Conservation (phyloP, 805 yeast species). For the Hanseniaspora pseudoguilliermondii region DNA sequence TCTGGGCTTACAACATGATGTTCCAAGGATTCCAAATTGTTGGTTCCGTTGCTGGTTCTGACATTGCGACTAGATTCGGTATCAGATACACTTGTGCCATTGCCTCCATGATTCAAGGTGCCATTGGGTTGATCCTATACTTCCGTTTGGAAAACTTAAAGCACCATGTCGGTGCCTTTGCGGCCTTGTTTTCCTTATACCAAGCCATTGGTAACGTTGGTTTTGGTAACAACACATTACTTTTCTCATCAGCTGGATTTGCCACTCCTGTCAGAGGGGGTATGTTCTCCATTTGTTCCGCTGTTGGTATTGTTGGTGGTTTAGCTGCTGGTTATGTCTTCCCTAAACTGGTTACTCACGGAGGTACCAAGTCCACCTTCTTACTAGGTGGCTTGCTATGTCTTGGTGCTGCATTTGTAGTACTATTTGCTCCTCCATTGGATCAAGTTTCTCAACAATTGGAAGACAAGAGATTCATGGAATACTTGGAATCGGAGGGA, state of each 20-base stretch:
- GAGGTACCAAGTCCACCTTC: constrained; percentile 36
- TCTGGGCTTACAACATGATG: constrained; percentile 88
- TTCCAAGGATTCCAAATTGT: constrained; percentile 81
- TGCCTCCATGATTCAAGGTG: constrained; percentile 42
- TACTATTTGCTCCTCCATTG: constrained; percentile 51
- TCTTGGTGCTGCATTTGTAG: constrained; percentile 35
- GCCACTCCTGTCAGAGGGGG: constrained; percentile 85
- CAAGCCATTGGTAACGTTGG: constrained; percentile 77
- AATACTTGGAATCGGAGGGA: constrained; percentile 54
- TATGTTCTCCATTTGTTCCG: constrained; percentile 84
- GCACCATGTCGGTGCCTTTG: constrained; percentile 60
- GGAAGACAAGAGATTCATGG: constrained; percentile 63
- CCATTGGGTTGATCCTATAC: constrained; percentile 75
- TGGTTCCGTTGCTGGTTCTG: constrained; percentile 81
- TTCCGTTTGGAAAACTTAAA: constrained; percentile 46
- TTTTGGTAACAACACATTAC: constrained; percentile 80
- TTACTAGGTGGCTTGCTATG: constrained; percentile 32
- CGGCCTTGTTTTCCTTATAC: constrained; percentile 80
- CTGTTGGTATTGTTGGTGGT: constrained; percentile 84
- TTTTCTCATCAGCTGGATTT: constrained; percentile 72
- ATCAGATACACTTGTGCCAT: constrained; percentile 4
- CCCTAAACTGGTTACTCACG: constrained; percentile 61
- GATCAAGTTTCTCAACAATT: constrained; percentile 70
- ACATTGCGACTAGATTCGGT: constrained; percentile 56
- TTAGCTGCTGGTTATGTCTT: constrained; percentile 81